Evolutionary conservation across 164 flowering plant species (phyloP), one percentile per base, ranked within the genome.

Genomic region (Vitis cinerea): DNA sequence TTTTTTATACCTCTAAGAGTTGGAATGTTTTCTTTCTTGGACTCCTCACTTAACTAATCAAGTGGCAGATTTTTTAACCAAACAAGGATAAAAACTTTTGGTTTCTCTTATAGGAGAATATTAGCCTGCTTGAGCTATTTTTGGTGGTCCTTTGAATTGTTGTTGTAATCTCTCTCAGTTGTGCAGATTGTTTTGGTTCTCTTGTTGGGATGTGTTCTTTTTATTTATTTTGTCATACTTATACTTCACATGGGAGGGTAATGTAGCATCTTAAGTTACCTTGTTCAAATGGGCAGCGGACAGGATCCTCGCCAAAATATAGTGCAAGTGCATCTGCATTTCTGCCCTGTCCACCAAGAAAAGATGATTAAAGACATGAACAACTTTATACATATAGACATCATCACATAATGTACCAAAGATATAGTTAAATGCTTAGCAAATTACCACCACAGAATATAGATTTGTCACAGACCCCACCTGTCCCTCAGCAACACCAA

Each of bases 281-380:
- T 88, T 95, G 99, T 73, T 95, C 99, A 81, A 95, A 92, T 68
- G 98, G 99, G 84, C 91, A 92, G 11, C 93, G 91, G 30, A 91
- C 88, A 76, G 99, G 98, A 74, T 95, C 98, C 78, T 95, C 99
- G 56, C 96, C 97, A 72, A 93, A 95, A 77, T 95, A 95, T 19
- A 87, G 76, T 59, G 92, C 92, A 54, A 95, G 90, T 50, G 96
- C 98, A 87, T 95, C 99, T 49, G 99, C 99, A 83, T 90, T 95
- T 81, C 88, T 88, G 71, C 99, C 99, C 99, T 95, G 91, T 77
- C 67, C 57, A 73, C 58, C 71, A 74, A 56, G 60, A 63, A 64
- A 71, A 51, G 67, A 69, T 23, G 30, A 74, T 73, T 51, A 15
- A 65, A 68, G 66, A 57, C 52, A 70, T 61, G 13, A 63, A 44